Conservation (phyloP, 495 filamentous ascomycete genomes). For the Lasiosphaeris hirsuta region DNA sequence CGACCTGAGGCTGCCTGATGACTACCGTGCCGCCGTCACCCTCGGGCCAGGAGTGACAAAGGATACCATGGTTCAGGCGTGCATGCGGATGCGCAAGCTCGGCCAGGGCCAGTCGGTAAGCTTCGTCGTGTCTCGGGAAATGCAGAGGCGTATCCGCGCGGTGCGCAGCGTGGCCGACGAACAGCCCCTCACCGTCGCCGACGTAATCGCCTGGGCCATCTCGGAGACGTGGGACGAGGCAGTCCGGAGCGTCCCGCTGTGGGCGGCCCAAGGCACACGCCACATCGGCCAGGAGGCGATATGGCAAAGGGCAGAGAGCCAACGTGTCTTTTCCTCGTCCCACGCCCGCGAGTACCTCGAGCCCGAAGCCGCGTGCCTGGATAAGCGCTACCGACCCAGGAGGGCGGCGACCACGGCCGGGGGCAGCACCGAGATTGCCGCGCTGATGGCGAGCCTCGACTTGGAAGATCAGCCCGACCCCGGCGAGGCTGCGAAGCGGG, state of each 20-base stretch:
- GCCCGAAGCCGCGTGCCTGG: constrained; percentile 29
- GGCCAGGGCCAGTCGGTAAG: constrained; percentile 60
- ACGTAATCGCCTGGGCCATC: constrained; percentile 55
- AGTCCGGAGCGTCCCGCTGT: no score
- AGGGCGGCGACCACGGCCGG: no score
- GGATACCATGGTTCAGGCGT: constrained; percentile 71
- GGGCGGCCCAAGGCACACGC: no score
- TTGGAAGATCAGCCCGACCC: no score
- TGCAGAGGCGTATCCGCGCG: constrained; percentile 41
- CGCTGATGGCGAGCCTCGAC: no score
- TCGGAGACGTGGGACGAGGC: no score
- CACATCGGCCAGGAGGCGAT: no score
- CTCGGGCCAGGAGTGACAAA: constrained; percentile 67
- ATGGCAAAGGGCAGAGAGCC: not conserved
- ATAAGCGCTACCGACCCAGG: constrained; percentile 21
- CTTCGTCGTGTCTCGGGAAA: constrained; percentile 55
- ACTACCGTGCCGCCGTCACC: constrained; percentile 64
- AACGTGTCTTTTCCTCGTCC: constrained; percentile 13
- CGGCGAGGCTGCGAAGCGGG: no score
- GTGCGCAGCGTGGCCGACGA: not conserved
- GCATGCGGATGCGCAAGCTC: constrained; percentile 64
- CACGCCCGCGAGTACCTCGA: constrained; percentile 46
- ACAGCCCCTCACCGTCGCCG: constrained; percentile 33
- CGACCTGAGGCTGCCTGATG: constrained; percentile 61
- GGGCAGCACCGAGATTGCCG: no score